Percentiles rank a stretch among this genome's conserved stretches.
These are phyloP conservation scores for Cylindrotheca closterium DNA, from an alignment of 108 stramenopile genomes.

Conservation along the genomic window DNA sequence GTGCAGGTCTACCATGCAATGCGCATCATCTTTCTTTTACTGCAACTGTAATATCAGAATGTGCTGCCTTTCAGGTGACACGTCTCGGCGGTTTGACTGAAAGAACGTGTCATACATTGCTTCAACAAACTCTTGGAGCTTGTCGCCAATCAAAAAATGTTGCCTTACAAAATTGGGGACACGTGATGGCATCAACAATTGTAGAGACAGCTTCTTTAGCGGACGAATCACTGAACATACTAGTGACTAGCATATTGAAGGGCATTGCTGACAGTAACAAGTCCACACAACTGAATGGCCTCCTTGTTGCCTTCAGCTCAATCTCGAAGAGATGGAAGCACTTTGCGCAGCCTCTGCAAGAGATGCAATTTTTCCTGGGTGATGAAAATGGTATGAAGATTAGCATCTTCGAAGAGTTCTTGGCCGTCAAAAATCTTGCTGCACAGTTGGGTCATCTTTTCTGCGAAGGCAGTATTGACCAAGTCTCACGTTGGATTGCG, in stretches of 20 bases:
- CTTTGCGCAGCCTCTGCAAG: too few relatives aligned
- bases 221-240: constrained; percentile 8
- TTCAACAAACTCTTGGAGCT: constrained; percentile 44
- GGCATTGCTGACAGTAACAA: constrained; percentile 11
- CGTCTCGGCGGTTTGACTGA: constrained; percentile 44
- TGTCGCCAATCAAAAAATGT: constrained; percentile 18
- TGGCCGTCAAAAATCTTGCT: constrained; percentile 13
- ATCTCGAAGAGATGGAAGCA: not conserved
- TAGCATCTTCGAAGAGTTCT: constrained; percentile 13
- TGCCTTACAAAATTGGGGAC: constrained; percentile 27
- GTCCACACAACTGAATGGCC: not conserved
- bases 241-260: constrained; percentile 24
- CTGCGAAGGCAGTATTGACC: constrained; percentile 18
- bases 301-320: constrained; percentile 5
- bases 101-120: constrained; percentile 35
- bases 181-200: constrained; percentile 40
- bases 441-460: constrained; percentile 12
- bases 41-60: constrained; percentile 67
- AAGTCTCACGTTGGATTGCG: constrained; percentile 25
- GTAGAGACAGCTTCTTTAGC: constrained; percentile 40
- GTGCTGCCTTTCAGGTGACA: constrained; percentile 38
- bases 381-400: constrained; percentile 17
- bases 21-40: constrained; percentile 57
- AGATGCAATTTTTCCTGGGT: constrained; percentile 3
- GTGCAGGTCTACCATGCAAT: constrained; percentile 17